phyloP scores from a whole-genome alignment of 257 asterid genomes.

The Ehretia macrophylla region DNA sequence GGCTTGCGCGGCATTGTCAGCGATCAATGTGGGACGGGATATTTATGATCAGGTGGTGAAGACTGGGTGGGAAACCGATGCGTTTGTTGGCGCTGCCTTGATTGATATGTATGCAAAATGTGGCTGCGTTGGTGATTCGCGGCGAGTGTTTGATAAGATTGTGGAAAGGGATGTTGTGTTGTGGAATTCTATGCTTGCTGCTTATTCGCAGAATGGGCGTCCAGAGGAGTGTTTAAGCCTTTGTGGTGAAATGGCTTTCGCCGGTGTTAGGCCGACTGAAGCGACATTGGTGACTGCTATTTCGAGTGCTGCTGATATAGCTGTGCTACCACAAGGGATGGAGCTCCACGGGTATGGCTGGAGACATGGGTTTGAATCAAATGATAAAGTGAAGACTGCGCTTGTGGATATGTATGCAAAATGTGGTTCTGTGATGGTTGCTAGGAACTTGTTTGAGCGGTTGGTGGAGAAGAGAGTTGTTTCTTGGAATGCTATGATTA shows the following conservation, averaged over 20 bases:
- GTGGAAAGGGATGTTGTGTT: constrained; percentile 47
- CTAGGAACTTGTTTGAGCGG: constrained; percentile 43
- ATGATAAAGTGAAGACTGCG: constrained; percentile 53
- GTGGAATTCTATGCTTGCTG: constrained; percentile 67
- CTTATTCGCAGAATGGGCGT: constrained; percentile 47
- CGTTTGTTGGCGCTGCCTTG: constrained; percentile 57
- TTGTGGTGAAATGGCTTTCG: constrained; percentile 42
- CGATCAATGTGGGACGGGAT: constrained; percentile 34
- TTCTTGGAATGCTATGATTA: constrained; percentile 66
- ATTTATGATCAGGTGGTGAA: constrained; percentile 36
- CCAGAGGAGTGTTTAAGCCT: constrained; percentile 43
- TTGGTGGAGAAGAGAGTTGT: constrained; percentile 43
- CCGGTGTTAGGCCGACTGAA: constrained; percentile 39
- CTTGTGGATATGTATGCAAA: constrained; percentile 67
- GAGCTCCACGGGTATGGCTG: constrained; percentile 58
- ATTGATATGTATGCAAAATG: constrained; percentile 67
- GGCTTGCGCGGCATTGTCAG: constrained; percentile 53
- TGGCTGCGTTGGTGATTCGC: constrained; percentile 37
- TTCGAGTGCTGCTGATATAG: constrained; percentile 49
- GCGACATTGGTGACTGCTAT: constrained; percentile 54
- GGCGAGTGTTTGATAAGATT: constrained; percentile 42
- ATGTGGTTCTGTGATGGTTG: constrained; percentile 40
- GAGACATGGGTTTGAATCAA: constrained; percentile 40
- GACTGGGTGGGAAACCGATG: constrained; percentile 50
- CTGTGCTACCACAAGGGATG: constrained; percentile 40